Evolutionary conservation across 768 basidiomycete species (phyloP).

Genomic region (Trametopsis cervina): DNA sequence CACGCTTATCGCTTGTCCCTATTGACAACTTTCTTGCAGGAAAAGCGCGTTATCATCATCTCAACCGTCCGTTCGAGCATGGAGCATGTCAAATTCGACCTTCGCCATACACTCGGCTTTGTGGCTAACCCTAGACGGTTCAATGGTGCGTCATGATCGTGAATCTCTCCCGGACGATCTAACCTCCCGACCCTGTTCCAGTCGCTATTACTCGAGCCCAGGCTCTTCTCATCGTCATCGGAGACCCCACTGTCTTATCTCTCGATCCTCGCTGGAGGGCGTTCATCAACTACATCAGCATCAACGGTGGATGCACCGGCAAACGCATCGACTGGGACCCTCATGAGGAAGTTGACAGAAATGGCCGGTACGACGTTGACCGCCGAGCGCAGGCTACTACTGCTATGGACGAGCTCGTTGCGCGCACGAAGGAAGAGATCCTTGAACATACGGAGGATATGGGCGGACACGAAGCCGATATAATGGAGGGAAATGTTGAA

Average conservation of each 20-base stretch:
- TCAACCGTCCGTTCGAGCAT: conserved; percentile 31
- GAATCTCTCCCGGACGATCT: neutral
- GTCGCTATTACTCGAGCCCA: conserved; percentile 64
- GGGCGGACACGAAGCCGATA: conserved; percentile 5
- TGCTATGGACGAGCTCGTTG: conserved; percentile 30
- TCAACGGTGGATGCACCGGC: conserved; percentile 47
- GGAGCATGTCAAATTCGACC: conserved; percentile 19
- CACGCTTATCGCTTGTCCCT: neutral
- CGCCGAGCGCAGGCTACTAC: conserved; percentile 18
- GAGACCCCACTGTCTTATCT: conserved; percentile 49
- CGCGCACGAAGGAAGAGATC: conserved; percentile 26
- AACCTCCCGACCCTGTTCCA: neutral
- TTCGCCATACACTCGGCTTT: conserved; percentile 21
- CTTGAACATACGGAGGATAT: conserved; percentile 10
- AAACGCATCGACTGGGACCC: conserved; percentile 26
- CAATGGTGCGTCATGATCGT: conserved; percentile 43
- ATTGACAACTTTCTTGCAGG: conserved; percentile 17
- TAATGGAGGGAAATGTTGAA: conserved; percentile 10
- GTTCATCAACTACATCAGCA: conserved; percentile 51
- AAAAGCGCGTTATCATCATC: conserved; percentile 32
- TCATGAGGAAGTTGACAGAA: conserved; percentile 27
- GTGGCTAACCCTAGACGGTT: conserved; percentile 23
- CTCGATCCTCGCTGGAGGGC: conserved; percentile 53
- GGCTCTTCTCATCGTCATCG: conserved; percentile 54
- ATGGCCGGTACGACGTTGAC: conserved; percentile 32